Base-by-base conservation (phyloP, 257 asterid species). In the Fraxinus anomala region DNA sequence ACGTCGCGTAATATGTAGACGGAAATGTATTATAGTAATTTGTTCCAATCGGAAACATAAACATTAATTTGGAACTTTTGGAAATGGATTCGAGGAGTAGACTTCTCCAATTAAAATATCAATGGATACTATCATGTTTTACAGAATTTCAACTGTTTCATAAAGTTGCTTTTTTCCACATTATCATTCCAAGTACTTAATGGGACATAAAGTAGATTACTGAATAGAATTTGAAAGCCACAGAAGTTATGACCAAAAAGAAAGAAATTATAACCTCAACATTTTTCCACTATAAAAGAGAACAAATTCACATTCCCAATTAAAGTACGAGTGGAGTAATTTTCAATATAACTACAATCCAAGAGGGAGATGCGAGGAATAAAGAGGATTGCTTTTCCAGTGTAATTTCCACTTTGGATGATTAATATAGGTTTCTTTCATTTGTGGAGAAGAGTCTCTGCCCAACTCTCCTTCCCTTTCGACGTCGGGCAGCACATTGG, bases 281-380 rank as follows among this genome's bases (percentile, higher is more conserved):
- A 76, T 75, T 37, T 78, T 70, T 78, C 88, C 91, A 77, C 83
- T 83, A 81, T 26, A n/a, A 80, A 34, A 70, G 74, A 82, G 91
- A 81, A 87, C 79, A 83, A 42, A 87, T 87, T 87, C 89, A 39
- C 23, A 79, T 85, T 85, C 91, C 72, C 51, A 40, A 19, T 24
- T 74, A 17, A 70, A 79, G 75, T 77, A 56, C 17, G 21, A 80
- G 81, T 78, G 77, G 81, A 73, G 74, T 85, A 77, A 76, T 79
- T 81, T 14, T 37, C 74, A 36, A 26, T n/a, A 65, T 28, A 75
- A 17, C 73, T 75, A 67, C 83, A 76, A 83, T 74, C 75, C 31
- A 75, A 80, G 82, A 72, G 77, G 65, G 82, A 73, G 87, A 76
- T 69, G 83, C 73, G 80, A 68, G 78, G 89, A 85, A 81, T 83